Evolutionary conservation across 495 filamentous ascomycete genomes (phyloP).

Genomic region (Neurospora africana): DNA sequence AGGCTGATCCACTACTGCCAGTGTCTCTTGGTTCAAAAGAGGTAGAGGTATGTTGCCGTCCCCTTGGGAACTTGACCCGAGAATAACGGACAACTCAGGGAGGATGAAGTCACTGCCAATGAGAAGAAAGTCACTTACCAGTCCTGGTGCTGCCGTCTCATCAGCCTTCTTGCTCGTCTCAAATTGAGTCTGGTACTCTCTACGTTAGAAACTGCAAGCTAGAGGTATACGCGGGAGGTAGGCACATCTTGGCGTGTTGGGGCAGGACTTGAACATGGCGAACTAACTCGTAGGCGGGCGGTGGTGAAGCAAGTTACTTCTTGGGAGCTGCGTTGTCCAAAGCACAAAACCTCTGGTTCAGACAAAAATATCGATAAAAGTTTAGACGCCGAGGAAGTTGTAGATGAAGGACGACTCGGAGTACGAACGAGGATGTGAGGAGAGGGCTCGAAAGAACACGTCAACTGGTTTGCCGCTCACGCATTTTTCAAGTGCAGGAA

Average conservation of each 20-base stretch:
- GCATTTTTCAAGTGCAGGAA: not conserved
- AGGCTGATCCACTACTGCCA: not conserved
- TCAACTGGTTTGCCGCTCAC: not conserved
- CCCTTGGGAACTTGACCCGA: not conserved
- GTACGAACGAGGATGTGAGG: not conserved
- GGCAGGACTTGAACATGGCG: not conserved
- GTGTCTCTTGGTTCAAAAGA: not conserved
- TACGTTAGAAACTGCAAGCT: not conserved
- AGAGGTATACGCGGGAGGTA: not conserved
- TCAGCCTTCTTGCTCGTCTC: not conserved
- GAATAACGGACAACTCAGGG: not conserved
- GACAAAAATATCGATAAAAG: not conserved
- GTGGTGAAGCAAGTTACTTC: not conserved
- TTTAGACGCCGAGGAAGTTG: not conserved
- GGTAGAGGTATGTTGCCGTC: not conserved
- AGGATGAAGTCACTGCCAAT: not conserved
- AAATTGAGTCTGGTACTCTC: not conserved
- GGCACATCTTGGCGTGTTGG: not conserved
- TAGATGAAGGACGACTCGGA: not conserved
- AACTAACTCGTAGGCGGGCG: not conserved
- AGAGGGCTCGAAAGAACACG: not conserved
- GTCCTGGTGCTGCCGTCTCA: not conserved
- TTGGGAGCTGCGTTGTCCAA: not conserved
- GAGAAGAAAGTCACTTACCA: not conserved
- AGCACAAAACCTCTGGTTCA: not conserved